Evolutionary conservation across 2,329 filamentous ascomycete species (phyloP).

Genomic region (Fonsecaea monophora): DNA sequence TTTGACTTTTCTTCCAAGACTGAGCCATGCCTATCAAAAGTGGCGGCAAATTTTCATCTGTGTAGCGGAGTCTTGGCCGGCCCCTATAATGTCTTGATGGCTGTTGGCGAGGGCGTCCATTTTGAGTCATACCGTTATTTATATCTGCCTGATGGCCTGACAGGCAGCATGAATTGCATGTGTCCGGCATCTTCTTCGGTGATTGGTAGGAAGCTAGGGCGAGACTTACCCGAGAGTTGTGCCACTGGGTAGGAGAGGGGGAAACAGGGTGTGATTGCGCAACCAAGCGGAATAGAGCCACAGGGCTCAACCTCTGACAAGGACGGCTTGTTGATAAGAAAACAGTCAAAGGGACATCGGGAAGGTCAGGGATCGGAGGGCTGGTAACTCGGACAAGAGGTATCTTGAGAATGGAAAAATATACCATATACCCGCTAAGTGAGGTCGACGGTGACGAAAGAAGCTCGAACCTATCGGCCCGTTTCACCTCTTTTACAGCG

Average conservation of each 20-base stretch:
- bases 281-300: not conserved
- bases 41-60: not conserved
- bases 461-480: not conserved
- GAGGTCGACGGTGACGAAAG: not conserved
- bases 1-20: not conserved
- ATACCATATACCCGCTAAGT: not conserved
- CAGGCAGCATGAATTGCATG: constrained; percentile 8
- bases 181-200: not conserved
- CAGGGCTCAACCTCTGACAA: constrained; percentile 6
- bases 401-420: constrained; percentile 11
- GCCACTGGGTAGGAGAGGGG: constrained; percentile 7
- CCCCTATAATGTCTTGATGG: not conserved
- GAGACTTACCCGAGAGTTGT: constrained; percentile 14
- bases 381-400: constrained; percentile 4
- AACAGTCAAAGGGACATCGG: constrained; percentile 3
- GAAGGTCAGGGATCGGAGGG: not conserved
- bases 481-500: not conserved
- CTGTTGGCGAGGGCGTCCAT: not conserved
- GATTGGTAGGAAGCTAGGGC: constrained; percentile 11
- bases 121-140: constrained; percentile 1
- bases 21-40: not conserved
- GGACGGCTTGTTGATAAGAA: constrained; percentile 15
- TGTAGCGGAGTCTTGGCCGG: not conserved
- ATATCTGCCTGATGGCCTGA: not conserved
- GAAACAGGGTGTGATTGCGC: constrained; percentile 9